Base-by-base conservation (phyloP, 2,329 filamentous ascomycete species). In the Dryadomyces quercus-mongolicae region DNA sequence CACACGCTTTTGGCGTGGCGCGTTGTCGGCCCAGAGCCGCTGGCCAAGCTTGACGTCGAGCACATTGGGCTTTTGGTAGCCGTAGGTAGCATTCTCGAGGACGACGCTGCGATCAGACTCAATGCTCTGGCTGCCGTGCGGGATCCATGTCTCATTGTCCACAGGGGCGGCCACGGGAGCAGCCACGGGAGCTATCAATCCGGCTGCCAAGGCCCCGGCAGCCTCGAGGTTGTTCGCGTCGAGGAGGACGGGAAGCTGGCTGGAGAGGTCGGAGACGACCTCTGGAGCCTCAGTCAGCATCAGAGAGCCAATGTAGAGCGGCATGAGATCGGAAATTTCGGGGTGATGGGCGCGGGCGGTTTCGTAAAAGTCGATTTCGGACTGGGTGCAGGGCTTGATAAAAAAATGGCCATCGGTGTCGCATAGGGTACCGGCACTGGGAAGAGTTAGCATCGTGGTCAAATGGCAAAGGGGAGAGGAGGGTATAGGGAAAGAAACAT, bases 291-390 rank as follows among this genome's bases (percentile, higher is more conserved):
- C 74, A 59, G 78, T 79, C n/a, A 95, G 80, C 31, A 74, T 71
- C 50, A 98, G 74, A 2, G 83, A 86, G 56, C 93, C 93, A 70
- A 95, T 81, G 70, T 84, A 97, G 5, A 81, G 77, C 48, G 93
- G 92, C 76, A 97, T 92, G 62, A 92, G 80, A 22, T 84, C 79
- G 51, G 83, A 79, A 63, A 97, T 88, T 2, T 84, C 81, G 34
- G 82, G 80, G 65, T 95, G 85, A 21, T 76, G 70, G 38, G 78
- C 69, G 52, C 69, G 68, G 31, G 83, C 84, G 43, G 82, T 80
- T 66, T 95, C 81, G 74, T 98, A 98, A 69, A 98, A 98, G 47
- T 82, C 77, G 62, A 97, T 82, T 71, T 98, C 93, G 59, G 83
- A 77, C 58, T 82, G 72, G 0, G 88, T 95, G 68, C 92, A 97